Percentiles rank a stretch among this genome's conserved stretches.
Conservation (phyloP, 352 stramenopile species). For the Globisporangium paddicum region DNA sequence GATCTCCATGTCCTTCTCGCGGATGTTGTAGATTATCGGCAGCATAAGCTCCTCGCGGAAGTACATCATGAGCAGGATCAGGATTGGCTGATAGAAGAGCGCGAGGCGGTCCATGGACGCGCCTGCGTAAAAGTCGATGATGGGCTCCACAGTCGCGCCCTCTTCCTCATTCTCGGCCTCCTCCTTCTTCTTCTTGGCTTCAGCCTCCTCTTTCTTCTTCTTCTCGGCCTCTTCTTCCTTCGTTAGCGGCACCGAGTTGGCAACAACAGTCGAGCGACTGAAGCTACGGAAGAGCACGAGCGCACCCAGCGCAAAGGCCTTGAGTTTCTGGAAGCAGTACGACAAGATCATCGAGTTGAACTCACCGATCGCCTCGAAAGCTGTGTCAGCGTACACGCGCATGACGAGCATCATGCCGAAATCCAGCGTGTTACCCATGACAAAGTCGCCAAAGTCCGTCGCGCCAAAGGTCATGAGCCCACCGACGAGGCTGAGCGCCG, state of each 20-base stretch:
- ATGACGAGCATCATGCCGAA: slow-evolving; percentile 95
- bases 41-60: slow-evolving; percentile 93
- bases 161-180: slow-evolving; percentile 50
- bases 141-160: slow-evolving; percentile 93
- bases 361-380: slow-evolving; percentile 72
- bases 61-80: slow-evolving; percentile 95
- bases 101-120: slow-evolving; percentile 91
- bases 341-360: slow-evolving; percentile 38
- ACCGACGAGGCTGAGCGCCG: slow-evolving; percentile 86
- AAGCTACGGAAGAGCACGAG: slow-evolving; percentile 50
- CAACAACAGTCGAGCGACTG: slow-evolving; percentile 35
- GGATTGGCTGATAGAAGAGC: slow-evolving; percentile 92
- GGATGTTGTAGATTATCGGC: slow-evolving; percentile 94
- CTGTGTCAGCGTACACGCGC: slow-evolving; percentile 88
- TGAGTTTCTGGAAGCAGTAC: slow-evolving; percentile 36
- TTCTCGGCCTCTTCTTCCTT: slow-evolving; percentile 10
- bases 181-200: slow-evolving; percentile 32
- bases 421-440: slow-evolving; percentile 93
- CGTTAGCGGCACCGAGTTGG: background rate
- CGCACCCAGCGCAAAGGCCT: slow-evolving; percentile 22
- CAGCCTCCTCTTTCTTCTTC: slow-evolving; percentile 34
- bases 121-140: slow-evolving; percentile 92
- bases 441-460: slow-evolving; percentile 96
- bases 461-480: slow-evolving; percentile 94
- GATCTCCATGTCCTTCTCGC: slow-evolving; percentile 97